Percentiles rank a stretch among this genome's conserved stretches.
Evolutionary conservation across 129 eudicot species (phyloP).

Genomic region (Artemisia annua): DNA sequence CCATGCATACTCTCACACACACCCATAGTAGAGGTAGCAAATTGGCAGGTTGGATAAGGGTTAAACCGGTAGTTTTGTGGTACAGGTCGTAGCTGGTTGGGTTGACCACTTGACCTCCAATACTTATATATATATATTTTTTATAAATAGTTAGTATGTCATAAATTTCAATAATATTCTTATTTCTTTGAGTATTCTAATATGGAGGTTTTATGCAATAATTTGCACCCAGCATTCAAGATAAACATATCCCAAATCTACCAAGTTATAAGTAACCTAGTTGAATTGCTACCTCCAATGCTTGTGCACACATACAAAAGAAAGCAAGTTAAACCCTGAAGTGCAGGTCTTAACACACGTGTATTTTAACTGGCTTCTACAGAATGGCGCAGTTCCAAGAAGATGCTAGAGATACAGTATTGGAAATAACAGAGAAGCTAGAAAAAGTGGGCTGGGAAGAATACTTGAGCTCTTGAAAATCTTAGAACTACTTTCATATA

Average conservation of each 20-base stretch:
- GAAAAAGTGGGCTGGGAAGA: slow-evolving; percentile 85
- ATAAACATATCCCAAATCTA: neutral
- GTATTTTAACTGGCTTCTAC: slow-evolving; percentile 11
- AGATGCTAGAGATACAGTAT: slow-evolving; percentile 64
- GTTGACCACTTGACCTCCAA: neutral
- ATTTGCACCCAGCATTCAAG: neutral
- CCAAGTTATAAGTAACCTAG: neutral
- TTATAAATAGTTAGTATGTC: neutral
- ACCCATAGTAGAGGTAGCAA: neutral
- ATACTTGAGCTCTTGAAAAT: slow-evolving; percentile 52
- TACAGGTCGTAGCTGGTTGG: neutral
- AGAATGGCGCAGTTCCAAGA: slow-evolving; percentile 89
- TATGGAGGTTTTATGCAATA: neutral
- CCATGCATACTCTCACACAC: neutral
- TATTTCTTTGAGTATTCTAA: neutral
- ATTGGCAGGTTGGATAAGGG: neutral
- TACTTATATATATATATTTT: neutral
- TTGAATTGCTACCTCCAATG: neutral
- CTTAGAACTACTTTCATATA: neutral
- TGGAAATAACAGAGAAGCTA: slow-evolving; percentile 73
- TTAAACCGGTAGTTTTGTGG: neutral
- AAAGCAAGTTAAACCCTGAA: neutral
- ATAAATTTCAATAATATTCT: neutral
- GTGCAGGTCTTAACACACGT: neutral
- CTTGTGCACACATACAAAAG: too few relatives aligned